Percentiles rank a stretch among this genome's conserved stretches.
These are phyloP conservation scores for Lanmaoa pseudosensibilis DNA, from an alignment of 768 basidiomycete genomes.

Conservation along the genomic window DNA sequence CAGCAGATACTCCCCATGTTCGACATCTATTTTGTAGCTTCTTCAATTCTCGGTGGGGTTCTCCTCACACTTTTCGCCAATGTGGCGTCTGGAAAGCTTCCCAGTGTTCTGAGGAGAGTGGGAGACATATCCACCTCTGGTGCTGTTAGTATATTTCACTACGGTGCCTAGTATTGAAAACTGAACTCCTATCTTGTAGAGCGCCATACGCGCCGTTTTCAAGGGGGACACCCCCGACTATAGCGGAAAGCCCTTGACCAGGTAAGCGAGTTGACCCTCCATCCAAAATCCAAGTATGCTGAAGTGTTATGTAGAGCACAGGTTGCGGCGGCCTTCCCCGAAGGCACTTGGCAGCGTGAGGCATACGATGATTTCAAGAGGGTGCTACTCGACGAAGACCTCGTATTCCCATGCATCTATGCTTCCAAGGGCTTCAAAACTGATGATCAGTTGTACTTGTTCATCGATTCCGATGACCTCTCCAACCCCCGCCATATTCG, in stretches of 20 bases:
- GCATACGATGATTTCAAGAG: conserved; percentile 21
- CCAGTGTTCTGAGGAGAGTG: conserved; percentile 8
- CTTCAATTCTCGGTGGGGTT: conserved; percentile 17
- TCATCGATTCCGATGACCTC: conserved; percentile 25
- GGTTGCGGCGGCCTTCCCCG: conserved; percentile 7
- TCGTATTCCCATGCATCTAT: conserved; percentile 24
- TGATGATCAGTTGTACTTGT: conserved; percentile 21
- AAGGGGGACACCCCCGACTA: neutral
- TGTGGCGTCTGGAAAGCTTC: conserved; percentile 9
- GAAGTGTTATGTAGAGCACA: conserved; percentile 12
- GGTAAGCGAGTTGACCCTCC: neutral
- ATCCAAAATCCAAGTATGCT: neutral
- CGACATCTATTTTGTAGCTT: conserved; percentile 11
- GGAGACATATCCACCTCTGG: neutral
- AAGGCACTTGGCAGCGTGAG: conserved; percentile 20
- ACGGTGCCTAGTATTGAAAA: neutral
- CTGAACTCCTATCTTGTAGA: conserved; percentile 2
- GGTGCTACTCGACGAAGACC: conserved; percentile 22
- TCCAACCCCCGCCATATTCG: conserved; percentile 22
- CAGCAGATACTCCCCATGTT: conserved; percentile 8
- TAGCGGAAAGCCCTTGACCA: conserved; percentile 16
- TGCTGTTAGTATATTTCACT: conserved; percentile 4
- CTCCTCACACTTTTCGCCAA: conserved; percentile 16
- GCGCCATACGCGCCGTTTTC: neutral
- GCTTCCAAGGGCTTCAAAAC: conserved; percentile 26